Conservation (phyloP, 257 asterid species). For the Solanum ossicruentum region DNA sequence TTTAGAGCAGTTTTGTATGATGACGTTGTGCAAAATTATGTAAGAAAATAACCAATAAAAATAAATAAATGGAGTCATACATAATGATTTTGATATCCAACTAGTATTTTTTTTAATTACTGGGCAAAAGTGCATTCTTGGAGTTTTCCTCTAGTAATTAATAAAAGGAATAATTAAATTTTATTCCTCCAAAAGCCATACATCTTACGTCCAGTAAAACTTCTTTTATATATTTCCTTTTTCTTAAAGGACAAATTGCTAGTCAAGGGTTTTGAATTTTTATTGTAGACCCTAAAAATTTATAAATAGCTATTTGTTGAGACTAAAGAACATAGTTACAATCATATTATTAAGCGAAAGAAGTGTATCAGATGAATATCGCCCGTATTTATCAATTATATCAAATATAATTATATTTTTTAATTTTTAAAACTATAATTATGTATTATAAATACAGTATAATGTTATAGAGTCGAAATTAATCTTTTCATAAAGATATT, state of each 20-base stretch:
- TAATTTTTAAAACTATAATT: not conserved
- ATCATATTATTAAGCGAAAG: no score
- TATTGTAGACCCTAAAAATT: not conserved
- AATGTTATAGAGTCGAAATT: not conserved
- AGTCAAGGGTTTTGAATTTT: not conserved
- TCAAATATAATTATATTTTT: not conserved
- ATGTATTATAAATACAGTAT: not conserved
- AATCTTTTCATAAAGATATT: not conserved
- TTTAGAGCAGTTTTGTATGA: not conserved
- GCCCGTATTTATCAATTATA: no score
- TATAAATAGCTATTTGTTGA: no score
- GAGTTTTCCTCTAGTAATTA: not conserved
- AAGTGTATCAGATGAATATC: no score
- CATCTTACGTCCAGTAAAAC: not conserved
- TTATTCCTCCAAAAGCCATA: not conserved
- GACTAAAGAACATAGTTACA: no score
- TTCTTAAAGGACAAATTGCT: not conserved
- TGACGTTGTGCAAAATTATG: not conserved
- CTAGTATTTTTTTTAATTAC: not conserved
- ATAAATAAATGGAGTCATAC: not conserved
- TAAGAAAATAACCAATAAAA: not conserved
- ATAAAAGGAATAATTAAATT: not conserved
- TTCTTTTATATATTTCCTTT: not conserved
- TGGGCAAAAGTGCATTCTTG: not conserved
- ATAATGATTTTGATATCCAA: not conserved